A percentile compares a stretch with the other conserved stretches of the same genome.
phyloP scores from a whole-genome alignment of 768 basidiomycete genomes.

The Hortiboletus campestris region DNA sequence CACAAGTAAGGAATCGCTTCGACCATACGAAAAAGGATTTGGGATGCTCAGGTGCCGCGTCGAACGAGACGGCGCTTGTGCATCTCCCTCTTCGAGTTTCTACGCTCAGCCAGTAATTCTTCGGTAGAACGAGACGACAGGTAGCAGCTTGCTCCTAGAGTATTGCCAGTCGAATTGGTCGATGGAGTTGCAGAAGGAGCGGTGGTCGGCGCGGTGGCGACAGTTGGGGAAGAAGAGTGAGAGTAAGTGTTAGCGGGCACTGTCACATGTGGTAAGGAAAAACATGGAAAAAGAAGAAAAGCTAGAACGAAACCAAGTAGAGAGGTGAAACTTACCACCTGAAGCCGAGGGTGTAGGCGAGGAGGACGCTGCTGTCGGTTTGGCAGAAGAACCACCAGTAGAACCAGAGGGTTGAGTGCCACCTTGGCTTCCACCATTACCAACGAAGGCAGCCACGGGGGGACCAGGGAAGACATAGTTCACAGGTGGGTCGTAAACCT shows the following conservation, averaged over 20 bases:
- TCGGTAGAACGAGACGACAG: slow-evolving; percentile 15
- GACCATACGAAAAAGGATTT: background rate
- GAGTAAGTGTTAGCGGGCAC: slow-evolving; percentile 25
- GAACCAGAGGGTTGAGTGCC: slow-evolving; percentile 26
- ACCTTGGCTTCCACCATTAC: slow-evolving; percentile 8
- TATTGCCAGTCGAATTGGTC: background rate
- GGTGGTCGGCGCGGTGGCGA: background rate
- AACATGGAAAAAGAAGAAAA: background rate
- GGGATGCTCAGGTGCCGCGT: slow-evolving; percentile 7
- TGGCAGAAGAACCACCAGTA: slow-evolving; percentile 12
- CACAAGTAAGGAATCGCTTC: background rate
- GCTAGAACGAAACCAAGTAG: background rate
- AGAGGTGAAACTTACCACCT: slow-evolving; percentile 15
- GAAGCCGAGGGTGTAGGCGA: slow-evolving; percentile 17
- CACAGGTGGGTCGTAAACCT: slow-evolving; percentile 32
- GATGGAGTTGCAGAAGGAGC: slow-evolving; percentile 8
- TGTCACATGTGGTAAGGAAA: slow-evolving; percentile 24
- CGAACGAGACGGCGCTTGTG: slow-evolving; percentile 28
- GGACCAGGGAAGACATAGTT: slow-evolving; percentile 57
- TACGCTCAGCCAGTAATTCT: slow-evolving; percentile 17
- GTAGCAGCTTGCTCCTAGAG: slow-evolving; percentile 16
- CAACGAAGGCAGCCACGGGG: slow-evolving; percentile 42
- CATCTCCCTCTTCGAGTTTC: slow-evolving; percentile 5
- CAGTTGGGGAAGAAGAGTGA: slow-evolving; percentile 5
- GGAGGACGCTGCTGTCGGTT: slow-evolving; percentile 8